A percentile compares a stretch with the other conserved stretches of the same genome.
Conservation (phyloP, 2,329 filamentous ascomycete genomes). For the Rutstroemia sydowiana region DNA sequence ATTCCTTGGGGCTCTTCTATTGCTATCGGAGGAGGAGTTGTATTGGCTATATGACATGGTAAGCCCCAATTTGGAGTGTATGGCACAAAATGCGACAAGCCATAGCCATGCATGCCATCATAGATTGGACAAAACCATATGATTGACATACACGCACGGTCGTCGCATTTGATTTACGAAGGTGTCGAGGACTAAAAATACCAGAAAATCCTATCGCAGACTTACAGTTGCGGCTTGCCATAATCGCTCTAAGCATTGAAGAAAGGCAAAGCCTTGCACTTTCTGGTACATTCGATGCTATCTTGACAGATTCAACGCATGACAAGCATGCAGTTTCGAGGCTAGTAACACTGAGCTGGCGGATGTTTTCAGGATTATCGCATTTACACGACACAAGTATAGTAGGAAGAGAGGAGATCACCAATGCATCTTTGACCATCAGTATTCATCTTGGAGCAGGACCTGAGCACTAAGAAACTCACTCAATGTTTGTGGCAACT, state of each 20-base stretch:
- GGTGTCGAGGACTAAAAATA: background rate
- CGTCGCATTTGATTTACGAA: background rate
- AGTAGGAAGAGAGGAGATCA: constrained; percentile 65
- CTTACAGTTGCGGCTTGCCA: constrained; percentile 63
- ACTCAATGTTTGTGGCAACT: constrained; percentile 73
- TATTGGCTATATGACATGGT: background rate
- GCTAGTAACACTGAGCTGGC: constrained; percentile 62
- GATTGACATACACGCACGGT: background rate
- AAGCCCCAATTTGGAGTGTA: background rate
- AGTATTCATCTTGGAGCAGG: constrained; percentile 2
- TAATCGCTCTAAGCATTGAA: constrained; percentile 64
- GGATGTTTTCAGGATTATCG: constrained; percentile 63
- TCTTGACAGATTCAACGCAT: constrained; percentile 66
- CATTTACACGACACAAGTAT: constrained; percentile 86
- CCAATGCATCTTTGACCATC: constrained; percentile 56
- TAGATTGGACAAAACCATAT: too few relatives aligned
- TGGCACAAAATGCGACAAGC: background rate
- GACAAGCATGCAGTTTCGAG: constrained; percentile 62
- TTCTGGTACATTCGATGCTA: constrained; percentile 62
- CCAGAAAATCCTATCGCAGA: constrained; percentile 16
- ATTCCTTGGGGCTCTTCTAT: constrained; percentile 31
- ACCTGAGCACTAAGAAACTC: constrained; percentile 36
- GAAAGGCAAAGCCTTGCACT: constrained; percentile 70
- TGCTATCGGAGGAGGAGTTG: background rate
- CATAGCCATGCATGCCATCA: too few relatives aligned